phyloP scores from a whole-genome alignment of 192 early-diverging fungal genomes.

The Coemansia erecta region DNA sequence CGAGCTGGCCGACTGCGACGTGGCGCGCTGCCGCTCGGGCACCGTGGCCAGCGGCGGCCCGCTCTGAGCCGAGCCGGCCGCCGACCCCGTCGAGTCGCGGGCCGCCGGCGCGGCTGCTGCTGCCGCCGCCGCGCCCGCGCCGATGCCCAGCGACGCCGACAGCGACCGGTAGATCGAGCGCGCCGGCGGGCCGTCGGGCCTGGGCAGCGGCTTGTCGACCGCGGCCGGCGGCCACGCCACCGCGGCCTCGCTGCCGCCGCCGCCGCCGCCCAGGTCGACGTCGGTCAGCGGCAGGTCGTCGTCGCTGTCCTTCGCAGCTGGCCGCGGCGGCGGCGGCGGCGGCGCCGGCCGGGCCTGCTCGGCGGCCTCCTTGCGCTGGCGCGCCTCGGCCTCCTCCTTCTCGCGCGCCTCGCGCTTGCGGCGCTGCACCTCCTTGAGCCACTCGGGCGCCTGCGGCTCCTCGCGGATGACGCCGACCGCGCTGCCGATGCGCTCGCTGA shows the following conservation, averaged over 20 bases:
- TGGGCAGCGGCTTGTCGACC: conserved; percentile 22
- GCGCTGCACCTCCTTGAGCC: conserved; percentile 52
- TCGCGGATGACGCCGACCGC: conserved; percentile 9
- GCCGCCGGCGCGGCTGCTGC: not conserved
- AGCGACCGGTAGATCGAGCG: conserved; percentile 50
- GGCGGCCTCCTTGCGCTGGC: too few species aligned
- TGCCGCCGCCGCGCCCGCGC: conserved; percentile 7
- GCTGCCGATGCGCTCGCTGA: conserved; percentile 25
- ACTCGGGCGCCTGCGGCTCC: conserved; percentile 22
- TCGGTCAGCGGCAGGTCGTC: not conserved
- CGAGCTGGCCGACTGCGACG: conserved; percentile 30
- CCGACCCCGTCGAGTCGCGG: not conserved
- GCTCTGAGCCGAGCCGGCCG: not conserved
- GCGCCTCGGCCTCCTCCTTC: conserved; percentile 25
- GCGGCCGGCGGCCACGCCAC: not conserved
- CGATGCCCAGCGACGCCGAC: conserved; percentile 48
- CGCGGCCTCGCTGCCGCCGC: too few species aligned
- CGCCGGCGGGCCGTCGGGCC: too few species aligned
- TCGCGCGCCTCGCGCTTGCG: conserved; percentile 40
- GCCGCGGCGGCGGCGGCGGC: too few species aligned
- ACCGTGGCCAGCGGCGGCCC: conserved; percentile 16
- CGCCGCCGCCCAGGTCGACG: conserved; percentile 8
- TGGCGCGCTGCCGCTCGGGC: conserved; percentile 34
- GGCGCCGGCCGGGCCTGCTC: too few species aligned
- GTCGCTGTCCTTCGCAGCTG: not conserved